A percentile compares a stretch with the other conserved stretches of the same genome.
Evolutionary conservation across 176 grass and related monocot genomes (phyloP).

Genomic region (Carex scoparia): DNA sequence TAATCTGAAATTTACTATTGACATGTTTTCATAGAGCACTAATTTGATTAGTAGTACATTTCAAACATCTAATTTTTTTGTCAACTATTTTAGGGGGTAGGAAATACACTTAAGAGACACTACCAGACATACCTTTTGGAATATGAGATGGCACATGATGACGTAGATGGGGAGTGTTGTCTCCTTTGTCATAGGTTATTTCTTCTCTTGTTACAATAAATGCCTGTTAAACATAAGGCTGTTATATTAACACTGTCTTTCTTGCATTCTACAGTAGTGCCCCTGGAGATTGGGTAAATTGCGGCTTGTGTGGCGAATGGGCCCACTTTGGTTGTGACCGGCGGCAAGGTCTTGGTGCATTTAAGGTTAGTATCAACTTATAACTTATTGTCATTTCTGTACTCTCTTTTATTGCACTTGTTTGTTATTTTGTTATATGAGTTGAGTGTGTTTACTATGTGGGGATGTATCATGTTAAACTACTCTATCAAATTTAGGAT

Average conservation of each 20-base stretch:
- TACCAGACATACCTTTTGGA: slow-evolving; percentile 97
- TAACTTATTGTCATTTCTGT: neutral
- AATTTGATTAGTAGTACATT: neutral
- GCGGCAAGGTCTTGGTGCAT: slow-evolving; percentile 80
- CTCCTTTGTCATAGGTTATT: slow-evolving; percentile 92
- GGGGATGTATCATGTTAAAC: slow-evolving; percentile 6
- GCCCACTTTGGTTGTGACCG: slow-evolving; percentile 97
- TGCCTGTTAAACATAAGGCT: neutral
- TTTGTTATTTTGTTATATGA: neutral
- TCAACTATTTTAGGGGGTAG: slow-evolving; percentile 59
- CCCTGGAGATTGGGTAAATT: slow-evolving; percentile 98
- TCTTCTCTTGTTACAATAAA: slow-evolving; percentile 12
- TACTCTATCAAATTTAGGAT: slow-evolving; percentile 43
- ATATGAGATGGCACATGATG: slow-evolving; percentile 93
- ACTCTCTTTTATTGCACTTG: neutral
- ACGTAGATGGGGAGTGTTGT: slow-evolving; percentile 98
- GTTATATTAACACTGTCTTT: slow-evolving; percentile 23
- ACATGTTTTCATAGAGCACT: neutral
- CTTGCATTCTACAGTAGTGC: slow-evolving; percentile 71
- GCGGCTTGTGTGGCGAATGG: slow-evolving; percentile 96
- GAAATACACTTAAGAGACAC: slow-evolving; percentile 93
- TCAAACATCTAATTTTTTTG: slow-evolving; percentile 11
- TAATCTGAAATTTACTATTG: neutral
- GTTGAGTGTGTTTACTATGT: neutral
- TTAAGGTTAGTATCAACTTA: slow-evolving; percentile 52